Conservation (phyloP, 1,284 basidiomycete species). For the Cutaneotrichosporon spelunceum region DNA sequence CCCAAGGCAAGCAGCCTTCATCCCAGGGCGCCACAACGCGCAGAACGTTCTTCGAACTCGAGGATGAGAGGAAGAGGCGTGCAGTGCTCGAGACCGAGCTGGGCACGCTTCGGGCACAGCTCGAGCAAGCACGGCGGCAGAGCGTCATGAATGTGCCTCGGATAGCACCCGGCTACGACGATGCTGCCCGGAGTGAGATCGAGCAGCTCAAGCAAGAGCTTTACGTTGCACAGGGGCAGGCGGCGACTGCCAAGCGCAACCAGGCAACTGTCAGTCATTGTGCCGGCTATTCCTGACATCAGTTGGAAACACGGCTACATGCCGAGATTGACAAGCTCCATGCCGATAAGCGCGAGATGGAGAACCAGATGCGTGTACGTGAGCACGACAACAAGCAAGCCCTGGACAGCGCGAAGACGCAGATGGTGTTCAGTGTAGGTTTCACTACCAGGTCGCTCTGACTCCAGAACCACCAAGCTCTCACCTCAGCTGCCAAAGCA, state of each 20-base stretch:
- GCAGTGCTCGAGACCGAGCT: constrained; percentile 16
- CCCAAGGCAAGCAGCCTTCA: constrained; percentile 27
- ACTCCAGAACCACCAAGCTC: constrained; percentile 23
- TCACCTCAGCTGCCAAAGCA: constrained; percentile 24
- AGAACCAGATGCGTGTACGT: constrained; percentile 29
- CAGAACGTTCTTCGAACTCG: constrained; percentile 34
- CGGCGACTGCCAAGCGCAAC: constrained; percentile 31
- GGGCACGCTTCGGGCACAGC: constrained; percentile 10
- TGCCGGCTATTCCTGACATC: constrained; percentile 2
- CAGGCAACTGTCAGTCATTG: constrained; percentile 32
- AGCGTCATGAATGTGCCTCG: not conserved
- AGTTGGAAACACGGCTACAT: constrained; percentile 19
- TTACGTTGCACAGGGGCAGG: constrained; percentile 40
- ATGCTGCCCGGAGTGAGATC: not conserved
- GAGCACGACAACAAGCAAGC: constrained; percentile 46
- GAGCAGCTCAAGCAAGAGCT: constrained; percentile 30
- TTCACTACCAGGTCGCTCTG: not conserved
- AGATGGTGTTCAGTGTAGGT: constrained; percentile 43
- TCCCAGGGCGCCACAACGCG: constrained; percentile 38
- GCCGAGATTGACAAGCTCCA: constrained; percentile 27
- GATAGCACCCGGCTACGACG: constrained; percentile 10
- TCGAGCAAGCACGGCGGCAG: constrained; percentile 2
- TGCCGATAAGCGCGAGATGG: constrained; percentile 29
- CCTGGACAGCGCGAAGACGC: constrained; percentile 42
- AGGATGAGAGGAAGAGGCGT: constrained; percentile 34